Evolutionary conservation across 2,329 filamentous ascomycete genomes (phyloP), one percentile per base, ranked within the genome.

Genomic region (Colletotrichum chrysophilum): DNA sequence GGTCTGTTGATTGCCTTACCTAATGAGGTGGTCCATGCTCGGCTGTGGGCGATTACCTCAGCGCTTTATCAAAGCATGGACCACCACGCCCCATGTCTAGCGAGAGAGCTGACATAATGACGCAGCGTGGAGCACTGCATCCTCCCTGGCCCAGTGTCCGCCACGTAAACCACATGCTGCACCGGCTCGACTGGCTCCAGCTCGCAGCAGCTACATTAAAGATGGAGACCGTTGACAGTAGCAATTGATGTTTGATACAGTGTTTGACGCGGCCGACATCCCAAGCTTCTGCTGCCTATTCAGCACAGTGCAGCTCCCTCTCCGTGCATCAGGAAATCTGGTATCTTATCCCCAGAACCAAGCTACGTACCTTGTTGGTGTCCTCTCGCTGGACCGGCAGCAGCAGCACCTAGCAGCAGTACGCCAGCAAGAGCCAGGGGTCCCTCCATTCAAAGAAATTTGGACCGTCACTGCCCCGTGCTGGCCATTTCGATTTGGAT

Each of bases 381-480:
- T 52, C 43, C 43, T 52, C 43, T 52, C 10, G 38, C 36, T 48
- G n/a, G 58, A 61, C 28, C n/a, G 12, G 16, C 58, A 32, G 58
- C 30, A 9, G 26, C 28, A 61, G 58, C 58, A 61, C 58, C 58
- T 32, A 21, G 26, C 30, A 14, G n/a, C 43, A 12, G 43, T 52
- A 52, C 43, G 43, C 43, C 43, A 52, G 58, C 62, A 24, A 32
- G 36, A 66, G 73, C 61, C 74, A 72, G 74, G 69, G 73, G 70
- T 60, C 72, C 73, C 48, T 67, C 61, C 68, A 73, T 69, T 48
- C 69, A 66, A 76, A 74, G 68, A 77, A 77, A 77, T 77, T 76
- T 74, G 69, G 76, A 66, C 73, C 73, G 73, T 75, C 64, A 75
- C 58, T 75, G 61, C 69, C 61, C 38, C 64, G 58, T 74, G 64